phyloP scores from a whole-genome alignment of 176 grass and related monocot species.

The Canna indica region DNA sequence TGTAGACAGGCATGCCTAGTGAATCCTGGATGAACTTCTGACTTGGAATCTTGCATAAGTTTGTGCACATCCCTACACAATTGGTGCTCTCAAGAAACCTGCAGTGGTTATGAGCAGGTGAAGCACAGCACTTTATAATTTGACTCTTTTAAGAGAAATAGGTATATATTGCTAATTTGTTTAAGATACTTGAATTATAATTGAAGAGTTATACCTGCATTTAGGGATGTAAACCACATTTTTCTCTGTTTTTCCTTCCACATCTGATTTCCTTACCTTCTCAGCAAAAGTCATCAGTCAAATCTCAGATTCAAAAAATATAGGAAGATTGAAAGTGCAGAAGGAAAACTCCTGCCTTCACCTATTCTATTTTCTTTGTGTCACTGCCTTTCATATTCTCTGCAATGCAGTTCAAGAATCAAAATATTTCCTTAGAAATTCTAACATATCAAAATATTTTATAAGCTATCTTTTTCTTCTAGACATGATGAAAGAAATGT shows the following conservation, averaged over 20 bases:
- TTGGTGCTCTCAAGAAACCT: conserved; percentile 96
- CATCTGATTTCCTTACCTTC: conserved; percentile 84
- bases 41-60: conserved; percentile 90
- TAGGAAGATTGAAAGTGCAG: conserved; percentile 6
- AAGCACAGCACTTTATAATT: no score
- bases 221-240: conserved; percentile 93
- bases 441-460: no score
- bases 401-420: no score
- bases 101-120: conserved; percentile 20
- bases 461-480: no score
- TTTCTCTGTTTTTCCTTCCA: conserved; percentile 68
- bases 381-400: no score
- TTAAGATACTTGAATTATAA: no score
- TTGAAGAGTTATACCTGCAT: conserved; percentile 62
- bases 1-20: conserved; percentile 72
- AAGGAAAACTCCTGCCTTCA: no score
- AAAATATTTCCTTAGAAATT: no score
- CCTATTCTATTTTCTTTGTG: no score
- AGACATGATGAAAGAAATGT: no score
- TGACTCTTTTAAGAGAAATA: no score
- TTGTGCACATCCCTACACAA: conserved; percentile 95
- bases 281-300: conserved; percentile 16
- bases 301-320: background rate
- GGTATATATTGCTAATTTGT: no score
- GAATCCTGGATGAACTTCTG: conserved; percentile 82